Evolutionary conservation across 2,329 filamentous ascomycete genomes (phyloP).

Genomic region (Sarocladium brachiariae): DNA sequence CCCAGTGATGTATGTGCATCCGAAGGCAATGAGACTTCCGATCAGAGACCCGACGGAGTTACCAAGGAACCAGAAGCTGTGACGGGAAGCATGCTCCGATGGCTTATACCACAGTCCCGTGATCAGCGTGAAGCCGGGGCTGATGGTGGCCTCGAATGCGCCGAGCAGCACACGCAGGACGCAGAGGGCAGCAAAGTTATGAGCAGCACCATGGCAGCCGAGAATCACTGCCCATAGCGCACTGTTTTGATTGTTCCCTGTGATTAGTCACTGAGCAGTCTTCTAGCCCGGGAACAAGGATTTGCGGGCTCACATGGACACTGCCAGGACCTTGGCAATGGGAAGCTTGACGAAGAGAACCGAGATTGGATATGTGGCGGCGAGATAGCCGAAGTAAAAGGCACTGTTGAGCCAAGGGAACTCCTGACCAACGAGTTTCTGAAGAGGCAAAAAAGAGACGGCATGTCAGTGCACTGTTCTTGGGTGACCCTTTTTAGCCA

Average conservation of each 20-base stretch:
- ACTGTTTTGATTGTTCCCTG: no score
- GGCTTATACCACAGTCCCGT: constrained; percentile 24
- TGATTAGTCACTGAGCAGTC: no score
- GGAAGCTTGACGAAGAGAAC: constrained; percentile 16
- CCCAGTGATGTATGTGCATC: background rate
- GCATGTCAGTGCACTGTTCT: background rate
- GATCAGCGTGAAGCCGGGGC: constrained; percentile 19
- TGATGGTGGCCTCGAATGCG: constrained; percentile 19
- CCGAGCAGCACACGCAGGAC: constrained; percentile 20
- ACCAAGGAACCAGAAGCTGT: constrained; percentile 24
- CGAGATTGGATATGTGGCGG: constrained; percentile 17
- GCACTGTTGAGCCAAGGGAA: background rate
- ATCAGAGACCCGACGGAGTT: constrained; percentile 11
- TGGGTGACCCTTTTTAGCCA: no score
- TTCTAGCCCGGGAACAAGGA: no score
- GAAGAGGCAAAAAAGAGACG: background rate
- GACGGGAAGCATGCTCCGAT: constrained; percentile 20
- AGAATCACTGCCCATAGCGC: constrained; percentile 28
- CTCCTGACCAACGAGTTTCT: background rate
- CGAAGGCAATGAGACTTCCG: constrained; percentile 20
- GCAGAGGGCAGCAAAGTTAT: constrained; percentile 23
- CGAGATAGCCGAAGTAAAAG: constrained; percentile 43
- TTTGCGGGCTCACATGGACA: constrained; percentile 15
- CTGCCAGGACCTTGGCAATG: constrained; percentile 17
- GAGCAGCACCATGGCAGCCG: constrained; percentile 22